phyloP scores from a whole-genome alignment of 495 filamentous ascomycete genomes.

The Ramalina peruviana region DNA sequence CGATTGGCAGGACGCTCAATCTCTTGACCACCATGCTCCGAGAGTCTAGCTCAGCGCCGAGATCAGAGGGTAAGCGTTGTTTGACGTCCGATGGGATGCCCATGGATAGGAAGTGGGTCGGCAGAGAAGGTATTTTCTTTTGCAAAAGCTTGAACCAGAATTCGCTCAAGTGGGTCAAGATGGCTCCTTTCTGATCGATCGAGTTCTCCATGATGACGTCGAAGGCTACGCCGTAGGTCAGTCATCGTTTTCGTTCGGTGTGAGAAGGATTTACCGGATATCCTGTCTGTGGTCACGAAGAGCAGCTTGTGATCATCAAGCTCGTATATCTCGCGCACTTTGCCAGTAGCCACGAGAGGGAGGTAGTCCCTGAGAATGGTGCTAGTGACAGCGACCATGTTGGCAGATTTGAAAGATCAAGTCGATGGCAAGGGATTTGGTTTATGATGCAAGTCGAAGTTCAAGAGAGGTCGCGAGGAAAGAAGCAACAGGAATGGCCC shows the following conservation, averaged over 20 bases:
- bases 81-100: slow-evolving; percentile 44
- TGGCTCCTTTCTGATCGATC: slow-evolving; percentile 57
- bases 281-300: slow-evolving; percentile 82
- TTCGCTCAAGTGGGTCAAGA: slow-evolving; percentile 71
- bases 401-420: neutral
- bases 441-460: too few species aligned
- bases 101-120: slow-evolving; percentile 65
- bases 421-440: too few species aligned
- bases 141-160: slow-evolving; percentile 75
- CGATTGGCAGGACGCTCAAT: slow-evolving; percentile 54
- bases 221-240: neutral
- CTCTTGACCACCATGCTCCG: slow-evolving; percentile 12
- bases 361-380: slow-evolving; percentile 41
- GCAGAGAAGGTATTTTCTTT: slow-evolving; percentile 47
- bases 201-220: neutral
- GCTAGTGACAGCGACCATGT: slow-evolving; percentile 34
- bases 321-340: slow-evolving; percentile 73
- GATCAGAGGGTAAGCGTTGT: slow-evolving; percentile 30
- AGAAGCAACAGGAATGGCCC: too few species aligned
- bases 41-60: slow-evolving; percentile 16
- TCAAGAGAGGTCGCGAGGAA: too few species aligned
- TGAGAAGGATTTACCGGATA: slow-evolving; percentile 35
- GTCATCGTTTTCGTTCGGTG: neutral
- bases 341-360: slow-evolving; percentile 48
- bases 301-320: slow-evolving; percentile 64